Evolutionary conservation across 1,139 yeast species (phyloP), one percentile per base, ranked within the genome.

Genomic region (Hyphopichia wangnamkhiaoensis): DNA sequence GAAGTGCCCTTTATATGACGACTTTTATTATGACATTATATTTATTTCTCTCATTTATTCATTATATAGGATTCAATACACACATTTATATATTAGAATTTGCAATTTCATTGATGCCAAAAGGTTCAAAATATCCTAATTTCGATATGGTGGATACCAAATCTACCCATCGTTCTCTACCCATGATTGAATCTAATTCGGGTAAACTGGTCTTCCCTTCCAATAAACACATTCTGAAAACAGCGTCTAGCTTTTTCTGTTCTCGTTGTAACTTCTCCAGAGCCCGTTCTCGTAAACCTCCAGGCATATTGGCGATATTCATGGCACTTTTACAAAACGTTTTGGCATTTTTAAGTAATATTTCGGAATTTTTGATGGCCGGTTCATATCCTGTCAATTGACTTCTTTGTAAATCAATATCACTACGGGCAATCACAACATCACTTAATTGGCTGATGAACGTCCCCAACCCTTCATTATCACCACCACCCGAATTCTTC

Each of bases 371-470:
- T 31, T 57, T 59, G 4, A 43, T 46, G 0, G 77, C 68, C 20
- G 58, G 56, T 18, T 59, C 66, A 32, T 48, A 47, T 18, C 57
- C 53, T 2, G 35, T 38, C 0, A 76, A 37, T 37, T 61, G 65
- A 18, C 71, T 56, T 41, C 82, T 58, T 52, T 76, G 81, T n/a
- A 76, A 49, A 38, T 76, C 82, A 5, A 76, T 63, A 51, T 79
- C 83, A 1, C 80, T 71, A 39, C 82, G 57, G 29, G 75, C 79
- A 19, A 77, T 71, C 29, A 68, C 53, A 0, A 77, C 57, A 4
- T 71, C 65, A 45, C 78, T 61, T 2, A 76, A 46, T 42, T 71
- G 74, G 7, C 71, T 60, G 9, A 74, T 61, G 18, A 71, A 45
- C 0, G 60, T 47, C 1, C 77, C 77, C 26, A 68, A 44, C 15